phyloP scores from a whole-genome alignment of 164 flowering plant species.

The Vitis rupestris region DNA sequence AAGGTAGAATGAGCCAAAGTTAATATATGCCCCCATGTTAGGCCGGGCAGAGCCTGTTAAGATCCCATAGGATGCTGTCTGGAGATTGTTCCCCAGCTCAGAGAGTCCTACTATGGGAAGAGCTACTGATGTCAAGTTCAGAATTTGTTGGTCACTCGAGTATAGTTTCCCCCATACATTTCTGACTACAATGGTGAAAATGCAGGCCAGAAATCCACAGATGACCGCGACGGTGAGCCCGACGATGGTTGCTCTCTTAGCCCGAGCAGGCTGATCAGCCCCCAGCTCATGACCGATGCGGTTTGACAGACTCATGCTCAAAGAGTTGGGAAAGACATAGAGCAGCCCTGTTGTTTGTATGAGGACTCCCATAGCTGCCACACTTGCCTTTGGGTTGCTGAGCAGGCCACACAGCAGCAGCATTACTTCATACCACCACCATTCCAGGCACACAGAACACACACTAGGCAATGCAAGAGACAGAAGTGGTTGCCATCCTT shows the following conservation, averaged over 20 bases:
- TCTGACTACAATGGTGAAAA: constrained; percentile 29
- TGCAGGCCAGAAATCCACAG: constrained; percentile 26
- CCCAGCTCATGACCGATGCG: constrained; percentile 49
- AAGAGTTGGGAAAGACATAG: constrained; percentile 42
- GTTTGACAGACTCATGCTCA: constrained; percentile 37
- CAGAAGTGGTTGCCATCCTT: constrained; percentile 37
- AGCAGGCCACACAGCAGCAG: constrained; percentile 43
- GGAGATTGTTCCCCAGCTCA: constrained; percentile 47
- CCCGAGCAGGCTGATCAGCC: constrained; percentile 39
- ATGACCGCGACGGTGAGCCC: constrained; percentile 28
- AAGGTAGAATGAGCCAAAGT: constrained; percentile 40
- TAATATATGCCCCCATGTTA: constrained; percentile 30
- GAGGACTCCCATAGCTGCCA: constrained; percentile 62
- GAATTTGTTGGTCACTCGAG: constrained; percentile 32
- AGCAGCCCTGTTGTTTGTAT: constrained; percentile 50
- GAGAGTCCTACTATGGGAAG: constrained; percentile 47
- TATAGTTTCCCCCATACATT: constrained; percentile 41
- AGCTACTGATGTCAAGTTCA: constrained; percentile 28
- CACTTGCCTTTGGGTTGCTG: constrained; percentile 40
- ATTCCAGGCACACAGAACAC: constrained; percentile 50
- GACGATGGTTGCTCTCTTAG: constrained; percentile 22
- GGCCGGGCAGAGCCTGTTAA: constrained; percentile 44
- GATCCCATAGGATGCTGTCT: constrained; percentile 47
- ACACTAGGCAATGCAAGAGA: constrained; percentile 34
- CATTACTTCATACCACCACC: constrained; percentile 71